These are phyloP conservation scores for Arthrobotrys iridis DNA, from an alignment of 2,329 filamentous ascomycete species.

Conservation along the genomic window DNA sequence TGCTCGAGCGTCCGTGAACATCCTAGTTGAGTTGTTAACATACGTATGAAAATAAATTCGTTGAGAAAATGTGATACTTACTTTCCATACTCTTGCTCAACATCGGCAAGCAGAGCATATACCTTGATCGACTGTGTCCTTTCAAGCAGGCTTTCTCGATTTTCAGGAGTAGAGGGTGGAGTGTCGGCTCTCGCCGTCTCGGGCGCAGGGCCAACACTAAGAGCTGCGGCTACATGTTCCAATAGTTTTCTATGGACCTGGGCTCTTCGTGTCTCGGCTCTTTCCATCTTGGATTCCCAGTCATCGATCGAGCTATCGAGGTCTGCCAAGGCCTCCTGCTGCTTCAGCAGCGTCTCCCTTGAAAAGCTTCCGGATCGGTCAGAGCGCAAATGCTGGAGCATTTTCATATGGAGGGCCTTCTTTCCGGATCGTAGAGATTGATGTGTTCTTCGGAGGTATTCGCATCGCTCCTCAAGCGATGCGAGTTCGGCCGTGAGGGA, in stretches of 20 bases:
- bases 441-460: slow-evolving; percentile 80
- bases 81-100: slow-evolving; percentile 69
- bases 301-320: slow-evolving; percentile 81
- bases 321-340: slow-evolving; percentile 80
- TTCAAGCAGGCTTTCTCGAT: slow-evolving; percentile 60
- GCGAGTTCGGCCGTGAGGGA: slow-evolving; percentile 75
- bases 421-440: slow-evolving; percentile 78
- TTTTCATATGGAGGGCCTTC: slow-evolving; percentile 78
- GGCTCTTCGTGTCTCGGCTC: slow-evolving; percentile 77
- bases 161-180: slow-evolving; percentile 71
- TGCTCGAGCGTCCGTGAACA: slow-evolving; percentile 48
- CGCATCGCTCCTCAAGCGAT: slow-evolving; percentile 79
- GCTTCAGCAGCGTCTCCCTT: slow-evolving; percentile 78
- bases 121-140: slow-evolving; percentile 62
- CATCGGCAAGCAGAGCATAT: slow-evolving; percentile 73
- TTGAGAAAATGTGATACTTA: slow-evolving; percentile 16
- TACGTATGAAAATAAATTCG: slow-evolving; percentile 1
- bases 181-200: slow-evolving; percentile 56
- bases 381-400: slow-evolving; percentile 79
- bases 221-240: slow-evolving; percentile 80
- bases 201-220: slow-evolving; percentile 63
- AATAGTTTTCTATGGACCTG: slow-evolving; percentile 81
- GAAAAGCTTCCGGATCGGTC: slow-evolving; percentile 77
- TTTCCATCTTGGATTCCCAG: slow-evolving; percentile 80
- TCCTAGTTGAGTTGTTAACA: slow-evolving; percentile 27